Evolutionary conservation across 345 rosid species (phyloP).

Genomic region (Firmiana major): DNA sequence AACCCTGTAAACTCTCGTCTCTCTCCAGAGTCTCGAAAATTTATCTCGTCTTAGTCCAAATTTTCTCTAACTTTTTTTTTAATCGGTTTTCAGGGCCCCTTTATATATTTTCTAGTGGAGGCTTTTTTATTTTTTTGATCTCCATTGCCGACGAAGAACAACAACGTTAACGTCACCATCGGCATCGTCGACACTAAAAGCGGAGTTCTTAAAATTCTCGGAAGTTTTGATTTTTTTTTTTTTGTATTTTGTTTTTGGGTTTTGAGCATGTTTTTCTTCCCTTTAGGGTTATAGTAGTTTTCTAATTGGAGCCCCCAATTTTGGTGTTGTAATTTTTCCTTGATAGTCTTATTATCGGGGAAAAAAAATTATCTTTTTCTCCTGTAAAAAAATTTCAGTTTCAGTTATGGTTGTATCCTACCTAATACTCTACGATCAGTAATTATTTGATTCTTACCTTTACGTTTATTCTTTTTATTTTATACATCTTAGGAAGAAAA

Average conservation of each 20-base stretch:
- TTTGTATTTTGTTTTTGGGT: neutral
- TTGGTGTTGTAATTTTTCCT: slow-evolving; percentile 9
- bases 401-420: slow-evolving; percentile 10
- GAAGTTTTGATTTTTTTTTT: neutral
- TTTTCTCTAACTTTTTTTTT: neutral
- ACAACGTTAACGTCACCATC: neutral
- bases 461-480: slow-evolving; percentile 5
- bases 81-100: neutral
- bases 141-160: neutral
- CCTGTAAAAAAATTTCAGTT: neutral
- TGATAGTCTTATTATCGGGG: slow-evolving; percentile 1
- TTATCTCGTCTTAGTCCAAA: neutral
- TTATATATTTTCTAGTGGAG: neutral
- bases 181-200: neutral
- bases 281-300: slow-evolving; percentile 2
- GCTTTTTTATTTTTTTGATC: neutral
- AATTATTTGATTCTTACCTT: slow-evolving; percentile 25
- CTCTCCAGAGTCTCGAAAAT: neutral
- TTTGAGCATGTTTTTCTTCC: neutral
- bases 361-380: neutral
- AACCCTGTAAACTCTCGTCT: neutral
- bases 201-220: neutral
- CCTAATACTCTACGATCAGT: slow-evolving; percentile 35
- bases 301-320: neutral
- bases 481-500: slow-evolving; percentile 18